Conservation (phyloP, 1,139 yeast genomes). For the Debaryomyces sp. region DNA sequence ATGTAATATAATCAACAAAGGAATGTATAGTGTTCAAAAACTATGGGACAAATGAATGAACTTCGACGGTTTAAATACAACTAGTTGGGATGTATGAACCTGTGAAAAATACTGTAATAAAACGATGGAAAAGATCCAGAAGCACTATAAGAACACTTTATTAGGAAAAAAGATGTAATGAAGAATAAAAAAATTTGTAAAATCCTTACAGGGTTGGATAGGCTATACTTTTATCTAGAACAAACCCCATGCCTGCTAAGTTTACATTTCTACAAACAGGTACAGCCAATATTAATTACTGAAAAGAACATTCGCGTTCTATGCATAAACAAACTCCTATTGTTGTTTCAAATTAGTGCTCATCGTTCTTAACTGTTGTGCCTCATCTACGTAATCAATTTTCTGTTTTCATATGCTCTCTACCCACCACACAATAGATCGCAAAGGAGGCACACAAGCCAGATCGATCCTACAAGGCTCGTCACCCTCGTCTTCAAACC, state of each 20-base stretch:
- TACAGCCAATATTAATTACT: neutral
- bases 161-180: slow-evolving; percentile 2
- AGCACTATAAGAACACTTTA: slow-evolving; percentile 5
- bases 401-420: neutral
- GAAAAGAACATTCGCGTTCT: neutral
- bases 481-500: neutral
- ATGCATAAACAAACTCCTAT: neutral
- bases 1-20: neutral
- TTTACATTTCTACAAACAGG: slow-evolving; percentile 1
- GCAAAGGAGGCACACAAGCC: neutral
- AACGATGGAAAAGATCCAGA: slow-evolving; percentile 4
- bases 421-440: neutral
- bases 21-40: neutral
- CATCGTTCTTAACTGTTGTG: neutral
- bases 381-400: neutral
- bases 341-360: neutral
- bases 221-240: slow-evolving; percentile 4
- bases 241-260: neutral
- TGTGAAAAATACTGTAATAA: slow-evolving; percentile 1
- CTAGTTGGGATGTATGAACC: neutral
- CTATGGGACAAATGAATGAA: slow-evolving; percentile 2
- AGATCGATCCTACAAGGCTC: neutral
- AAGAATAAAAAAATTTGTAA: neutral
- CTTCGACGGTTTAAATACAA: slow-evolving; percentile 2
- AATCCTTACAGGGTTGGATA: neutral